phyloP scores from a whole-genome alignment of 1,284 basidiomycete species.

The Malassezia obtusa region DNA sequence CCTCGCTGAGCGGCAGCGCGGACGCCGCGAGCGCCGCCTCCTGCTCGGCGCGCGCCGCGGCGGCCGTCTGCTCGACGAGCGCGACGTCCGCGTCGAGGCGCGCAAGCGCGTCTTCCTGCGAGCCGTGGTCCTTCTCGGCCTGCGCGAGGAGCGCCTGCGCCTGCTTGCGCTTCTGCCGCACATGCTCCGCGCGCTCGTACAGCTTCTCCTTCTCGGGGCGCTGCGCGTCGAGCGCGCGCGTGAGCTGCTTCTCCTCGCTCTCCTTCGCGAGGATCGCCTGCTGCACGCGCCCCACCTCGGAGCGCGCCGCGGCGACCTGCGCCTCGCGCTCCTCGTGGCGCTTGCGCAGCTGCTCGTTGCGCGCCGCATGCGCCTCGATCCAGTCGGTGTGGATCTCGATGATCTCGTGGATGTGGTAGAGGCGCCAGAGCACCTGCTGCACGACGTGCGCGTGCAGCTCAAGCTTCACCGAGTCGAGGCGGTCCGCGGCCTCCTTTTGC shows the following conservation, averaged over 20 bases:
- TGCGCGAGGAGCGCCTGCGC: constrained; percentile 59
- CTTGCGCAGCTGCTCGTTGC: constrained; percentile 63
- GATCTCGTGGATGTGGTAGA: constrained; percentile 71
- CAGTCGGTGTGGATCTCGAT: constrained; percentile 27
- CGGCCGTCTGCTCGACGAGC: constrained; percentile 53
- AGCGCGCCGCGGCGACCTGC: constrained; percentile 55
- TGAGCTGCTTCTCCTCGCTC: constrained; percentile 23
- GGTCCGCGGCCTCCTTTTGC: constrained; percentile 84
- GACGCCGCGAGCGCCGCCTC: constrained; percentile 59
- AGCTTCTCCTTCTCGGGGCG: constrained; percentile 49
- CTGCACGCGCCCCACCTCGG: constrained; percentile 25
- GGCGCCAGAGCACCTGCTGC: constrained; percentile 72
- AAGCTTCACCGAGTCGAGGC: constrained; percentile 68
- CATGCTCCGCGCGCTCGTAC: constrained; percentile 78
- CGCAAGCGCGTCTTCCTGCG: constrained; percentile 57
- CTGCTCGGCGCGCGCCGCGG: constrained; percentile 58
- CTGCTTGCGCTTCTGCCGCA: constrained; percentile 65
- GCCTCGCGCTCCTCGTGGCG: constrained; percentile 73
- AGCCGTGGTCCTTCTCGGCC: constrained; percentile 61
- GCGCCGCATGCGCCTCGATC: constrained; percentile 48
- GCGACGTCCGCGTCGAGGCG: constrained; percentile 63
- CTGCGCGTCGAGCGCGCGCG: constrained; percentile 23
- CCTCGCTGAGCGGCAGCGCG: constrained; percentile 69
- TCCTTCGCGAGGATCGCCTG: constrained; percentile 28
- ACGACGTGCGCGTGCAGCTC: constrained; percentile 69